Evolutionary conservation across 352 stramenopile species (phyloP), one percentile per base, ranked within the genome.

Genomic region (Albugo laibachii): DNA sequence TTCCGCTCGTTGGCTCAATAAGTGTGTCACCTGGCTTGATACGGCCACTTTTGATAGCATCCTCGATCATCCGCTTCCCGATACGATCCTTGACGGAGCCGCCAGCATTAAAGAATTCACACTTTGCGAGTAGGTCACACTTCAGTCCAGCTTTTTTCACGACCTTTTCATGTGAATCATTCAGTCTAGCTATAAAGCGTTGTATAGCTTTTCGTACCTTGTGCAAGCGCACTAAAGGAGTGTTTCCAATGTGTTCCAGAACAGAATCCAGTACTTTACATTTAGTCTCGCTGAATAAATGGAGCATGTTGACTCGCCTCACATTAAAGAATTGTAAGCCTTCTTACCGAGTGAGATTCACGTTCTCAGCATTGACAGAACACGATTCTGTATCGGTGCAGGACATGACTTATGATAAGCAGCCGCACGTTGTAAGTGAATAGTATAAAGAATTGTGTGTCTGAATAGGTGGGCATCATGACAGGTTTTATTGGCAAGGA

Each of bases 1-100:
- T 98, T 36, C 93, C 93, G 36, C 72, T 94, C 5, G 93, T 98
- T 6, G 92, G 87, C 62, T 98, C 93, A 44, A 97, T 94, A 11
- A 97, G 59, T n/a, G 80, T 96, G 50, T 95, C 83, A 14, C 92
- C 77, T 24, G 73, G 69, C 50, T 91, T 85, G 48, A 98, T 91
- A 5, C 63, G 54, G 13, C 88, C 88, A 15, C 55, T 59, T 34
- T 67, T 61, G 60, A 97, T 89, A 24, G 85, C 84, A 43, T 94
- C 82, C 48, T 93, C 70, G 24, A 95, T 69, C 69, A 95, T 92
- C 45, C 71, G 69, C 47, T 69, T 69, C 19, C 69, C 84, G 36
- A 93, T 91, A 31, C 77, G 63, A 51, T 92, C 70, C 63, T 95
- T 95, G 21, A 95, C 80, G 42, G 68, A 91, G 20, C 80, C 80